These are phyloP conservation scores for Gastrolobium villosum DNA, from an alignment of 306 rosid species.

Conservation along the genomic window DNA sequence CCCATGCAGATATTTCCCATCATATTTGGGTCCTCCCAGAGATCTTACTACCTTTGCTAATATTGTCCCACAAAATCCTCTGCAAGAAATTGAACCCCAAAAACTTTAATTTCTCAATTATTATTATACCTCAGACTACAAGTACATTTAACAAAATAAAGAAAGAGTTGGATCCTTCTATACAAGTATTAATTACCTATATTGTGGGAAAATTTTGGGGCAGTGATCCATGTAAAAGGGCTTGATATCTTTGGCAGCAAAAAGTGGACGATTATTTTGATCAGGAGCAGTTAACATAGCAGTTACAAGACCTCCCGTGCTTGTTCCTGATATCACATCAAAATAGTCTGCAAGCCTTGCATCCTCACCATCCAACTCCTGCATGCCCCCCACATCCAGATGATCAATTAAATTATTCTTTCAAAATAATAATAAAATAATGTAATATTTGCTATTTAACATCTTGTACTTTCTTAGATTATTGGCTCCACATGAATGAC, in stretches of 20 bases:
- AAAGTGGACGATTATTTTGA: constrained; percentile 62
- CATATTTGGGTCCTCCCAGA: constrained; percentile 78
- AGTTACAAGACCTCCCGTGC: constrained; percentile 77
- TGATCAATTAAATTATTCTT: not conserved
- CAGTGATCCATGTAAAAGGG: constrained; percentile 63
- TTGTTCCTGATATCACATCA: constrained; percentile 79
- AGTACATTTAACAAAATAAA: not conserved
- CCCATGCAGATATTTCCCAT: constrained; percentile 71
- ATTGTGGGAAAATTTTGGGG: constrained; percentile 69
- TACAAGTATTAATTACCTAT: constrained; percentile 24
- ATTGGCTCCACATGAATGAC: too few species aligned
- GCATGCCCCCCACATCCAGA: not conserved
- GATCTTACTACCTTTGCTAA: constrained; percentile 45
- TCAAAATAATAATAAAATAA: too few species aligned
- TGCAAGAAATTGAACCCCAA: not conserved
- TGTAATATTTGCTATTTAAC: too few species aligned
- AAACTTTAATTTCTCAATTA: not conserved
- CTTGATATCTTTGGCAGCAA: constrained; percentile 69
- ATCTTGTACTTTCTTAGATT: too few species aligned
- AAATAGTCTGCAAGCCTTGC: constrained; percentile 83
- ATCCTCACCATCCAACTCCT: constrained; percentile 74
- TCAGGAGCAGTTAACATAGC: constrained; percentile 76
- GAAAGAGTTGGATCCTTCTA: not conserved
- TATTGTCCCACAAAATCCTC: constrained; percentile 19
- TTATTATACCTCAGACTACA: not conserved